Evolutionary conservation across 2,329 filamentous ascomycete genomes (phyloP), one percentile per base, ranked within the genome.

Genomic region (Colletotrichum sp.): DNA sequence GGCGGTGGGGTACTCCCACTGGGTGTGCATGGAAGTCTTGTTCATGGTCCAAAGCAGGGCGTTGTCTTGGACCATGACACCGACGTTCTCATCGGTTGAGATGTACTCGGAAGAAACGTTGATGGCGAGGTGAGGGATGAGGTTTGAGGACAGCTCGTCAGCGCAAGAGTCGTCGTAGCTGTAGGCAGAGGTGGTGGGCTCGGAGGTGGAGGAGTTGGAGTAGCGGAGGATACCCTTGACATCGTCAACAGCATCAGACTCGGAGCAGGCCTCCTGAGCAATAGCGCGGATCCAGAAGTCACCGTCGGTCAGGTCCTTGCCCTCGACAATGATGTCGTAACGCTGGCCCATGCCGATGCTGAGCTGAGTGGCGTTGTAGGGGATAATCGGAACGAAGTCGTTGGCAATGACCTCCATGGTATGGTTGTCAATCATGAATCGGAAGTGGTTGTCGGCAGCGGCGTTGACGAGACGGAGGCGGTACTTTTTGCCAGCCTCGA

Each of bases 381-480:
- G 91, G 28, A 85, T 79, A 28, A 93, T 86, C 3, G 91, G 90
- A 0, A 93, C 89, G 6, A 93, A 82, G 75, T 93, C 92, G n/a
- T 82, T 84, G 1, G 88, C 86, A 52, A 93, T 91, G 43, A 93
- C 90, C 0, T 85, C 89, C 78, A 93, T 81, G 1, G 80, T 87
- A 80, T 93, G 92, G 67, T 89, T 87, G 80, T 91, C 90, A 74
- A 91, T 90, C 39, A 84, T 85, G 78, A 91, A 91, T 76, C 86
- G 86, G 80, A 86, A 87, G 77, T 85, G 83, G 0, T 83, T 85
- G 48, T 88, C 87, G 21, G 86, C 80, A 34, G 86, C 86, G 3
- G 81, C 84, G 78, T 90, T 90, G 72, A 91, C 83, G 6, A 91
- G 80, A 7, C 89, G 82, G 48, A 91, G 75, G 28, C 86, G 85